Conservation (phyloP, 805 yeast species). For the Clavispora fructus region DNA sequence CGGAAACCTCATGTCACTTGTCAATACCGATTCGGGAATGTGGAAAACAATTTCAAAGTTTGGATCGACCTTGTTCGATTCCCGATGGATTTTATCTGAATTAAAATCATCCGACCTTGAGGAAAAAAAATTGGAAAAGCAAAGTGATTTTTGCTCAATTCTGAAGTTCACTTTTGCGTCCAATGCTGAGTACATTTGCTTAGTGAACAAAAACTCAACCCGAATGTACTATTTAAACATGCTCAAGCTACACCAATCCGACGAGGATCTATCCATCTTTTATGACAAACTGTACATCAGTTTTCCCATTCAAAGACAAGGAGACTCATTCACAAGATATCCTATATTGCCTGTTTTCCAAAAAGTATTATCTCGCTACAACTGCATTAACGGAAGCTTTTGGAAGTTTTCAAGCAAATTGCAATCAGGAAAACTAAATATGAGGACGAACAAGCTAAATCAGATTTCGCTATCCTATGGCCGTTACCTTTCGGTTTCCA, state of each 20-base stretch:
- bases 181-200: conserved; percentile 18
- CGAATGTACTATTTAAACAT: conserved; percentile 21
- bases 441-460: conserved; percentile 4
- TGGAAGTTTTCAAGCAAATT: conserved; percentile 11
- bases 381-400: conserved; percentile 16
- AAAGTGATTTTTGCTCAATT: conserved; percentile 20
- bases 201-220: conserved; percentile 12
- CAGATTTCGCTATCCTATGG: conserved; percentile 14
- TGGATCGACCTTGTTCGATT: conserved; percentile 27
- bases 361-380: conserved; percentile 18
- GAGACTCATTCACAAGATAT: conserved; percentile 18
- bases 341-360: conserved; percentile 31
- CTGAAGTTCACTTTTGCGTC: conserved; percentile 20
- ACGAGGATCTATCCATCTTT: conserved; percentile 14
- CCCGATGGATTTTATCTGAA: conserved; percentile 20
- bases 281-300: conserved; percentile 24
- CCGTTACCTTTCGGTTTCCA: conserved; percentile 10
- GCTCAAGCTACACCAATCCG: conserved; percentile 4
- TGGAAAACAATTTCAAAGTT: conserved; percentile 34
- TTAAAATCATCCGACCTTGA: not conserved
- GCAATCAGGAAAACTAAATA: conserved; percentile 18
- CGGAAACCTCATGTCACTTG: conserved; percentile 27
- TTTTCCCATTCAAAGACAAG: conserved; percentile 7
- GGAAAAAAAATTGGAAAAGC: not conserved
- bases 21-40: conserved; percentile 14